Evolutionary conservation across 2,329 filamentous ascomycete genomes (phyloP).

Genomic region (Botrytis fabae): DNA sequence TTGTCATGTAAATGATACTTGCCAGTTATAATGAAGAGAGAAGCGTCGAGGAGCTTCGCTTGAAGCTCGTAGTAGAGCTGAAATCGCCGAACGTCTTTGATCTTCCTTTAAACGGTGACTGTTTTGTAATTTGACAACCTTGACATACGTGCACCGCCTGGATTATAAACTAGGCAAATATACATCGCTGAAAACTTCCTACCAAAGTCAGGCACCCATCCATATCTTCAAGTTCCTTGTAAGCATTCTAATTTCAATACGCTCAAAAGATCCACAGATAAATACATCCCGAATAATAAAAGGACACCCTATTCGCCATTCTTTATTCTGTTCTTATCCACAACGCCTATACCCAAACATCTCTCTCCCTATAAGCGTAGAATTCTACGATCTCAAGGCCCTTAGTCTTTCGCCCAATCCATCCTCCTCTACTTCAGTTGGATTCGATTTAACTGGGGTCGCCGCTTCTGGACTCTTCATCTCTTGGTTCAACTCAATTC

Average conservation of each 20-base stretch:
- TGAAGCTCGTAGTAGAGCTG: not conserved
- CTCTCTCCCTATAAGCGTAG: not conserved
- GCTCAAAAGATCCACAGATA: conserved; percentile 2
- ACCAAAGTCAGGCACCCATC: not conserved
- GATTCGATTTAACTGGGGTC: conserved; percentile 60
- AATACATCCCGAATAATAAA: not conserved
- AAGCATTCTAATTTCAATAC: conserved; percentile 4
- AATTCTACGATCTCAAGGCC: conserved; percentile 46
- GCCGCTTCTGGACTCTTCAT: conserved; percentile 61
- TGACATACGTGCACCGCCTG: not conserved
- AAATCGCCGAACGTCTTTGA: not conserved
- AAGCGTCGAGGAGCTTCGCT: not conserved
- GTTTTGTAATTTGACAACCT: not conserved
- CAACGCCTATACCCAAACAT: conserved; percentile 19
- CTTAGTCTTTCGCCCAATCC: conserved; percentile 61
- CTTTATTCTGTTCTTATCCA: conserved; percentile 12
- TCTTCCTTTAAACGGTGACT: not conserved
- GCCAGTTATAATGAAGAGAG: not conserved
- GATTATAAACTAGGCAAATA: not conserved
- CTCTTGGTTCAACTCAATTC: conserved; percentile 77
- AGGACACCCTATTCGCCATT: not conserved
- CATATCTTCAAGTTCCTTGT: not conserved
- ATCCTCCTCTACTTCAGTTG: conserved; percentile 77
- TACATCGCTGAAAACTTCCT: not conserved
- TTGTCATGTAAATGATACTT: not conserved